A percentile compares a stretch with the other conserved stretches of the same genome.
These are phyloP conservation scores for Solanum ossicruentum DNA, from an alignment of 257 asterid species.

Conservation along the genomic window DNA sequence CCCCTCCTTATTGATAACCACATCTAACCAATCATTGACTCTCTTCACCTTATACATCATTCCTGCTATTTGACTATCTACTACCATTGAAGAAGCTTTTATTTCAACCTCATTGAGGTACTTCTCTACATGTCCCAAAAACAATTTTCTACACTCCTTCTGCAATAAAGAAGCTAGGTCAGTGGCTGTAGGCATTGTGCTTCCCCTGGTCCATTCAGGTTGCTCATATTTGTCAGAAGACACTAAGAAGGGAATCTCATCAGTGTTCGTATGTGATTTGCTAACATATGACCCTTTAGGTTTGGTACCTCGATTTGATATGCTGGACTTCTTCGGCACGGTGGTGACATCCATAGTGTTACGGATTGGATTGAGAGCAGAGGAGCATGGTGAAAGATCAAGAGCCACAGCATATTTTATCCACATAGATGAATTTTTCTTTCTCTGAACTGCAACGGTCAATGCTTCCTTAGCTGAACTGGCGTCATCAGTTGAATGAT, in stretches of 20 bases:
- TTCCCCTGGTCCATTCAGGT: conserved; percentile 30
- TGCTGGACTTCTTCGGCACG: conserved; percentile 5
- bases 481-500: conserved; percentile 2
- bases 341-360: conserved; percentile 6
- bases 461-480: conserved; percentile 39
- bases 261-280: conserved; percentile 9
- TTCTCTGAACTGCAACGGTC: conserved; percentile 38
- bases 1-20: conserved; percentile 26
- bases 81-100: conserved; percentile 15
- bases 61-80: conserved; percentile 22
- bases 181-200: conserved; percentile 14
- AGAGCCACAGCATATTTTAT: conserved; percentile 52
- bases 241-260: conserved; percentile 15
- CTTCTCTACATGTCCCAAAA: conserved; percentile 39
- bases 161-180: conserved; percentile 35
- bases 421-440: conserved; percentile 44
- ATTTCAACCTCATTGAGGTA: conserved; percentile 47
- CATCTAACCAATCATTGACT: conserved; percentile 52
- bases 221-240: conserved; percentile 24
- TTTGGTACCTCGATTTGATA: neutral
- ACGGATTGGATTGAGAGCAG: conserved; percentile 3
- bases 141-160: conserved; percentile 38
- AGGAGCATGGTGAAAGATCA: conserved; percentile 42
- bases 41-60: conserved; percentile 53
- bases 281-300: conserved; percentile 23